Conservation (phyloP, 139 green algal genomes). For the Tetradesmus lagerheimii region DNA sequence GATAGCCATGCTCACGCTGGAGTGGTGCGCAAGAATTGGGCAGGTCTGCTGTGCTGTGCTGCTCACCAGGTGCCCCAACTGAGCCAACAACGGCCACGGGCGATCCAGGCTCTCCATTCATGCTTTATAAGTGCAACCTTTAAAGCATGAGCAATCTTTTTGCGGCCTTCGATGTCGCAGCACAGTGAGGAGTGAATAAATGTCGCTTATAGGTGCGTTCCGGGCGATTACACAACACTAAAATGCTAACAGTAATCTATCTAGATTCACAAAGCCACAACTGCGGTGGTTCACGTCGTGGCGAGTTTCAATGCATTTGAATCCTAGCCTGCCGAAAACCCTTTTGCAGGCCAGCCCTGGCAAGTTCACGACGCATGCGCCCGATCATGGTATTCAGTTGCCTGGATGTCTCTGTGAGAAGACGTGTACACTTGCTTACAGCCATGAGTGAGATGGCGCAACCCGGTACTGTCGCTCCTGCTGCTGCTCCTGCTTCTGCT, state of each 20-base stretch:
- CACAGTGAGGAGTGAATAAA: no score
- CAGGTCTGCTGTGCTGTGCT: not conserved
- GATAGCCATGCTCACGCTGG: not conserved
- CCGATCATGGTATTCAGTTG: not conserved
- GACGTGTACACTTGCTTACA: not conserved
- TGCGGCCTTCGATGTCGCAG: no score
- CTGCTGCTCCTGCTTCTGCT: not conserved
- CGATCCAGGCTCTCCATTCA: not conserved
- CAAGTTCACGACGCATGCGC: not conserved
- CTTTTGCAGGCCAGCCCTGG: not conserved
- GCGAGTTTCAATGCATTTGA: not conserved
- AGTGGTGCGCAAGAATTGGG: not conserved
- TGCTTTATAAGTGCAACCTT: not conserved
- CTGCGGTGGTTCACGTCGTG: not conserved
- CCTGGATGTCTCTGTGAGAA: no score
- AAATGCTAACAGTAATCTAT: no score
- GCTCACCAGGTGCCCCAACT: not conserved
- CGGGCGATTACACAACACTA: no score
- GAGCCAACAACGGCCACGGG: not conserved
- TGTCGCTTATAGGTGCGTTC: no score
- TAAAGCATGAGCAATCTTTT: no score
- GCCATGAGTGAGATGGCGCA: not conserved
- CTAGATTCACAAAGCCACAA: no score
- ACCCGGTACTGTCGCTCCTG: not conserved
- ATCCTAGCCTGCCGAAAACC: not conserved